Evolutionary conservation across 176 grass and related monocot species (phyloP).

Genomic region (Bothriochloa decipiens): DNA sequence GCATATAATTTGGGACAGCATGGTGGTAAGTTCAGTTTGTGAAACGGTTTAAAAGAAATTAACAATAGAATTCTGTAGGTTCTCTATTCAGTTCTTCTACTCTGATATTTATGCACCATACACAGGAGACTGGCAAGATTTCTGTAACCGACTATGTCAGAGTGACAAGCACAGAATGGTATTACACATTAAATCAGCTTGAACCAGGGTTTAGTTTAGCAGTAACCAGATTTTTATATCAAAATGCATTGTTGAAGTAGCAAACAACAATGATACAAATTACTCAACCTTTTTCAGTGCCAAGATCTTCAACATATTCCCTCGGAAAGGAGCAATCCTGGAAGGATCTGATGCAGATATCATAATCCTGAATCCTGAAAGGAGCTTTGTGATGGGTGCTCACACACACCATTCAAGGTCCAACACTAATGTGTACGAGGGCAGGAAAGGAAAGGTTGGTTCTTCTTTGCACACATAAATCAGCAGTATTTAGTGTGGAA

Average conservation of each 20-base stretch:
- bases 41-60: not conserved
- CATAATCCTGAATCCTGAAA: constrained; percentile 84
- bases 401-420: constrained; percentile 81
- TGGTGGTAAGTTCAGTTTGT: constrained; percentile 83
- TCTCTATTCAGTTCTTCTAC: constrained; percentile 23
- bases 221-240: not conserved
- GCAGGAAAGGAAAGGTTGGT: constrained; percentile 82
- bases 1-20: constrained; percentile 91
- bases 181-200: constrained; percentile 23
- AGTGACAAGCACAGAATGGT: constrained; percentile 94
- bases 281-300: constrained; percentile 57
- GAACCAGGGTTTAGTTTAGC: constrained; percentile 7
- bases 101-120: constrained; percentile 35
- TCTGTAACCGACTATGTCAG: constrained; percentile 83
- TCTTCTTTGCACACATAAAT: not conserved
- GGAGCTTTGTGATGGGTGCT: constrained; percentile 63
- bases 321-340: constrained; percentile 80
- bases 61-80: not conserved
- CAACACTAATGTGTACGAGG: constrained; percentile 82
- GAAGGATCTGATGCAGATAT: constrained; percentile 95
- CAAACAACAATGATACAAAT: constrained; percentile 8
- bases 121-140: constrained; percentile 79
- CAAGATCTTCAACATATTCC: constrained; percentile 96
- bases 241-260: not conserved
- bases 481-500: not conserved